Evolutionary conservation across 2,329 filamentous ascomycete species (phyloP), one percentile per base, ranked within the genome.

Genomic region (Laburnicola sp.): DNA sequence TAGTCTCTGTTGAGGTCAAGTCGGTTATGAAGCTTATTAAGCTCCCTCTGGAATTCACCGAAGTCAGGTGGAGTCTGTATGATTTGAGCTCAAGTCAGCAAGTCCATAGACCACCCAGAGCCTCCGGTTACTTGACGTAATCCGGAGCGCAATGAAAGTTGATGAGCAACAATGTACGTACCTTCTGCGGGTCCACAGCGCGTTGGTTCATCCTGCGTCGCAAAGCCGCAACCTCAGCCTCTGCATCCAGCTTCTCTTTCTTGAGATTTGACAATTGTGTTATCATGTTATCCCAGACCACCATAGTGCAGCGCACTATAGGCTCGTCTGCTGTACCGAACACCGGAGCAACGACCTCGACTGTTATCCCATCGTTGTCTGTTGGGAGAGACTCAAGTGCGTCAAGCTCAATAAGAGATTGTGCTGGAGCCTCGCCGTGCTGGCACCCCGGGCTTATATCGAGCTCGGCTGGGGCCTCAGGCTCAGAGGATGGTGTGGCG

Each of bases 11-110:
- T 64, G 16, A 30, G 25, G 9, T 62, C 53, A 6, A 63, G 54
- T 21, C 62, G 62, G 32, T 54, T 61, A 2, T 38, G 47, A 2
- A 65, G 48, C n/a, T 50, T 41, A 6, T 56, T 58, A 2, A 64
- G 30, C n/a, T 54, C 32, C 25, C 28, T 22, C 22, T 36, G 4
- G 47, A 27, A 36, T 23, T 16, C 16, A 16, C 16, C 16, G 16
- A 16, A 16, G 16, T 16, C 16, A 16, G 16, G 16, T 16, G 16
- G 16, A 16, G 16, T 16, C 16, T 16, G 16, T 16, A 16, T 16
- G 16, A 16, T 16, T 16, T 16, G 16, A 16, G 16, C 16, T 16
- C 16, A 16, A 16, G 16, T 16, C 16, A 16, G 16, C 16, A 16
- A 16, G 16, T 16, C 16, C 16, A 16, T 16, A 16, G 16, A 16